phyloP scores from a whole-genome alignment of 495 filamentous ascomycete genomes.

The Daldinia decipiens region DNA sequence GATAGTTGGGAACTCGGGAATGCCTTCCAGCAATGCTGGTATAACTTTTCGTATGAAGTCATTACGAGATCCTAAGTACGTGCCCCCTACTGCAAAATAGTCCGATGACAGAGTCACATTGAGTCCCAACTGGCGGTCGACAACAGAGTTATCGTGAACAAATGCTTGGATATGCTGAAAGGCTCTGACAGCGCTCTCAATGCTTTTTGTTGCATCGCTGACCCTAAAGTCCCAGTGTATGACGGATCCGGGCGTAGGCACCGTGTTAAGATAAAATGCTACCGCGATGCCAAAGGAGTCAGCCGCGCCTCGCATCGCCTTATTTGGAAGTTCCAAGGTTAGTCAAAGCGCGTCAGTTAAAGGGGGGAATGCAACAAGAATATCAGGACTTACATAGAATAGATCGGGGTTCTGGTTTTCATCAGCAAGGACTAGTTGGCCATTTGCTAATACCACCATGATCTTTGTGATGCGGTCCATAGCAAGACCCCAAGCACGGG shows the following conservation, averaged over 20 bases:
- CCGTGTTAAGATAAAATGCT: slow-evolving; percentile 63
- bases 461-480: slow-evolving; percentile 70
- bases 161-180: slow-evolving; percentile 52
- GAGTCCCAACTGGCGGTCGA: slow-evolving; percentile 50
- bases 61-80: slow-evolving; percentile 46
- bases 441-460: slow-evolving; percentile 73
- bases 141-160: slow-evolving; percentile 35
- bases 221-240: slow-evolving; percentile 54
- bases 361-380: not conserved
- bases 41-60: slow-evolving; percentile 44
- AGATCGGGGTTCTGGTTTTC: slow-evolving; percentile 56
- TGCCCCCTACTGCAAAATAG: slow-evolving; percentile 50
- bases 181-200: slow-evolving; percentile 36
- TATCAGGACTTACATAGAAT: slow-evolving; percentile 57
- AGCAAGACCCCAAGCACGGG: slow-evolving; percentile 70
- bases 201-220: slow-evolving; percentile 32
- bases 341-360: slow-evolving; percentile 7
- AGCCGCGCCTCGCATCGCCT: slow-evolving; percentile 66
- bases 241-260: slow-evolving; percentile 59
- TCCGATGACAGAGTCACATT: slow-evolving; percentile 47
- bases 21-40: slow-evolving; percentile 43
- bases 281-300: slow-evolving; percentile 68
- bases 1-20: slow-evolving; percentile 24
- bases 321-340: slow-evolving; percentile 27
- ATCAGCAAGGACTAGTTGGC: slow-evolving; percentile 56